These are phyloP conservation scores for Domatiomyces catenatus DNA, from an alignment of 2,329 filamentous ascomycete species.

Conservation along the genomic window DNA sequence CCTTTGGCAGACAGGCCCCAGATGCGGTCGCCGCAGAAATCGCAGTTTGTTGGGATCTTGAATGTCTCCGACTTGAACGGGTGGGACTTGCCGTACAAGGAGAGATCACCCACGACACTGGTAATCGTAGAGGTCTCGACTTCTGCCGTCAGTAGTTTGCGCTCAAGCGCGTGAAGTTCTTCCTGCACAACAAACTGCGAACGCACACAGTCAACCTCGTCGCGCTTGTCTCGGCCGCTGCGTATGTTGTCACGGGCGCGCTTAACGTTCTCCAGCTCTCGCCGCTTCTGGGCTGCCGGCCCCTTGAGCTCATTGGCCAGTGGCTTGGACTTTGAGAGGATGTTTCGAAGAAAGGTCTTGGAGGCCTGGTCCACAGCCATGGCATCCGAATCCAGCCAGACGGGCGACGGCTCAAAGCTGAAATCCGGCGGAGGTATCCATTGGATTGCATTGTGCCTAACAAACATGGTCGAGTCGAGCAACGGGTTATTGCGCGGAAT, in stretches of 20 bases:
- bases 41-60: conserved; percentile 97
- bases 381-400: conserved; percentile 85
- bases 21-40: conserved; percentile 88
- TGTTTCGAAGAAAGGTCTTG: conserved; percentile 80
- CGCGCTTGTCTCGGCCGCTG: conserved; percentile 73
- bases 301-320: conserved; percentile 65
- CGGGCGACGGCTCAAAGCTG: conserved; percentile 79
- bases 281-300: conserved; percentile 71
- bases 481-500: conserved; percentile 76
- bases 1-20: conserved; percentile 96
- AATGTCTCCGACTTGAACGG: conserved; percentile 98
- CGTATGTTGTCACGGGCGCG: conserved; percentile 58
- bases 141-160: conserved; percentile 71
- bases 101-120: conserved; percentile 79
- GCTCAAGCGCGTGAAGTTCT: conserved; percentile 67
- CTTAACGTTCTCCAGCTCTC: conserved; percentile 68
- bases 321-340: conserved; percentile 77
- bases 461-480: conserved; percentile 95
- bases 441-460: conserved; percentile 68
- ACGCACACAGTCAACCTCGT: conserved; percentile 71
- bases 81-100: conserved; percentile 81
- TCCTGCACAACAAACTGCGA: conserved; percentile 77
- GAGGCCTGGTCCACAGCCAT: conserved; percentile 79
- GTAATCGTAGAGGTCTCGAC: conserved; percentile 89
- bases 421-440: conserved; percentile 79